A percentile compares a stretch with the other conserved stretches of the same genome.
phyloP scores from a whole-genome alignment of 345 rosid species.

The Lumnitzera racemosa region DNA sequence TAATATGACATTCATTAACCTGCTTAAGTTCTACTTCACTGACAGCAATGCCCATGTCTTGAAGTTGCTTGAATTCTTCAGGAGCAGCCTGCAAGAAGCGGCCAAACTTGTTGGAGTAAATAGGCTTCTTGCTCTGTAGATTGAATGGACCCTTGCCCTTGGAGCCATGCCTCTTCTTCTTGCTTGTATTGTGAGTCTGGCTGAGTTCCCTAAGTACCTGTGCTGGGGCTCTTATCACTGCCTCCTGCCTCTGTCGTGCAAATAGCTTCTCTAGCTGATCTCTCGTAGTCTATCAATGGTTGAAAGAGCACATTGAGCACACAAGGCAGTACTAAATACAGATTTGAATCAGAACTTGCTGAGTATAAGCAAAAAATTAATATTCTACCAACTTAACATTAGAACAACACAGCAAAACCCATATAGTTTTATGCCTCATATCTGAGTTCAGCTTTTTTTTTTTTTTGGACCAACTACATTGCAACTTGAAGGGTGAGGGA shows the following conservation, averaged over 20 bases:
- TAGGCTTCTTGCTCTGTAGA: constrained; percentile 19
- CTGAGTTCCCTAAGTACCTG: constrained; percentile 25
- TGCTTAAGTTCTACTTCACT: constrained; percentile 23
- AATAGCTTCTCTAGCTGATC: constrained; percentile 29
- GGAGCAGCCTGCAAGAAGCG: constrained; percentile 35
- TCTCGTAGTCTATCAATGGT: constrained; percentile 24
- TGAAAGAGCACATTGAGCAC: background rate
- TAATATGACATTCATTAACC: constrained; percentile 12
- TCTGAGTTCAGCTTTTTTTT: too few species aligned
- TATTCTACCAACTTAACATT: too few species aligned
- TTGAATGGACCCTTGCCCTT: constrained; percentile 21
- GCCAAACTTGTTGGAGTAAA: constrained; percentile 35
- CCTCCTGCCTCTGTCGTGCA: constrained; percentile 19
- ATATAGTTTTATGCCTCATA: too few species aligned
- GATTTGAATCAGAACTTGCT: background rate
- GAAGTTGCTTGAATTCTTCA: constrained; percentile 25
- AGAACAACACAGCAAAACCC: too few species aligned
- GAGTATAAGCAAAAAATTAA: too few species aligned
- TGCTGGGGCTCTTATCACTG: constrained; percentile 21
- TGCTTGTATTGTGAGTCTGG: constrained; percentile 11
- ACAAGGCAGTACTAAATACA: background rate
- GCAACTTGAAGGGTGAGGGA: too few species aligned
- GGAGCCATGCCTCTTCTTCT: constrained; percentile 2
- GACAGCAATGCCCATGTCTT: constrained; percentile 20
- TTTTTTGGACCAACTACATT: too few species aligned